Evolutionary conservation across 169 alveolate species (phyloP), one percentile per base, ranked within the genome.

Genomic region (Toxoplasma gondii): DNA sequence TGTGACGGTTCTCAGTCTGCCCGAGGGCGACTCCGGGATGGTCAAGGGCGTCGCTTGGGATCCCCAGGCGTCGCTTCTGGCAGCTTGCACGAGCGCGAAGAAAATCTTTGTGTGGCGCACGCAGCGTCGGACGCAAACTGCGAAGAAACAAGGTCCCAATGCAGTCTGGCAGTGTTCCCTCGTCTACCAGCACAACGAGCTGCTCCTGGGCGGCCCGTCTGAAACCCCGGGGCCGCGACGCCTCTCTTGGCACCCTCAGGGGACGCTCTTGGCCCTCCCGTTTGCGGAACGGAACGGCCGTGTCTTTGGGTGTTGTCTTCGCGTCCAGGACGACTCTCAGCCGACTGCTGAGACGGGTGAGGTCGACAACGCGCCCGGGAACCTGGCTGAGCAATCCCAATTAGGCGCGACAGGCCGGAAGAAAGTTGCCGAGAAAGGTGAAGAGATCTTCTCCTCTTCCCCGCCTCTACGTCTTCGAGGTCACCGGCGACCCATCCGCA

Each of bases 81-180:
- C 90, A 24, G 90, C 90, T 67, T 49, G 39, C 87, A 90, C 93
- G 88, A 70, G 93, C 78, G 81, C 39, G 64, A 90, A 90, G 88
- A 90, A 90, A 45, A 54, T 90, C 9, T 90, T 38, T 38, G 49
- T 90, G 67, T 90, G 93, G 93, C 93, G 88, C 1, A 82, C 90
- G 67, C 69, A 82, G 64, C 53, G 90, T n/a, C 53, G 53, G 19
- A 49, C 53, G 4, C 38, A n/a, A 27, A 16, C 90, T 16, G 53
- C 54, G 12, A 81, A 70, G 86, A 78, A 78, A n/a, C 39, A 1
- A 5, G 45, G 90, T 24, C n/a, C 9, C 53, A 22, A 36, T 12
- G 17, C 67, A 19, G 34, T 67, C 34, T 82, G 90, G 90, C 9
- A 41, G 22, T 82, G 90, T 31, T 82, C 90, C 36, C 90, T 82